These are phyloP conservation scores for Crithidia expoeki DNA, from an alignment of 208 protist species.

Conservation along the genomic window DNA sequence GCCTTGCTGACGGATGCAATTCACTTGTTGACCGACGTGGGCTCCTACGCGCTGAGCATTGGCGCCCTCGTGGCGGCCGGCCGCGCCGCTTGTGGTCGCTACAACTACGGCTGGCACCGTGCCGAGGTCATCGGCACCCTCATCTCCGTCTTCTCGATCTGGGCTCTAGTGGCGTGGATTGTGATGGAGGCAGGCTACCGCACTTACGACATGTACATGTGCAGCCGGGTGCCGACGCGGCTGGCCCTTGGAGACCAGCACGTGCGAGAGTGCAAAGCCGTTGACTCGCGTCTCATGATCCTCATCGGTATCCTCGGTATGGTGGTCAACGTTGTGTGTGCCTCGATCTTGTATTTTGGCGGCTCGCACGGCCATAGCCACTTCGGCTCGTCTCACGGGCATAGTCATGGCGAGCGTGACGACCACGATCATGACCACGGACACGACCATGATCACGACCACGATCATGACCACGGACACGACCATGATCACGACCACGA, in stretches of 20 bases:
- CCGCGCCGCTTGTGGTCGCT: conserved; percentile 61
- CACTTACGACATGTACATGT: conserved; percentile 62
- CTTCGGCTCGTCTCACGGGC: conserved; percentile 62
- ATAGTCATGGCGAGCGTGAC: conserved; percentile 45
- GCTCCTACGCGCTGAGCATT: conserved; percentile 83
- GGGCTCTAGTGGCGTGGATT: conserved; percentile 84
- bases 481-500: conserved; percentile 43
- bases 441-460: conserved; percentile 35
- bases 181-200: conserved; percentile 77
- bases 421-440: conserved; percentile 42
- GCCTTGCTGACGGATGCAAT: conserved; percentile 92
- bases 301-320: conserved; percentile 82
- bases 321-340: conserved; percentile 87
- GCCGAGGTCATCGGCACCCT: conserved; percentile 93
- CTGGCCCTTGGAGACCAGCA: conserved; percentile 7
- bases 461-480: conserved; percentile 33
- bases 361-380: conserved; percentile 83
- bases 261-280: conserved; percentile 43
- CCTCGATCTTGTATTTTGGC: conserved; percentile 84
- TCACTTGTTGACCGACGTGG: conserved; percentile 91
- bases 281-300: conserved; percentile 79
- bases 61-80: conserved; percentile 77
- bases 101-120: conserved; percentile 91
- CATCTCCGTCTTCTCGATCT: conserved; percentile 90
- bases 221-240: conserved; percentile 52